Base-by-base conservation (phyloP, 108 stramenopile species). In the Epithemia pelagica region DNA sequence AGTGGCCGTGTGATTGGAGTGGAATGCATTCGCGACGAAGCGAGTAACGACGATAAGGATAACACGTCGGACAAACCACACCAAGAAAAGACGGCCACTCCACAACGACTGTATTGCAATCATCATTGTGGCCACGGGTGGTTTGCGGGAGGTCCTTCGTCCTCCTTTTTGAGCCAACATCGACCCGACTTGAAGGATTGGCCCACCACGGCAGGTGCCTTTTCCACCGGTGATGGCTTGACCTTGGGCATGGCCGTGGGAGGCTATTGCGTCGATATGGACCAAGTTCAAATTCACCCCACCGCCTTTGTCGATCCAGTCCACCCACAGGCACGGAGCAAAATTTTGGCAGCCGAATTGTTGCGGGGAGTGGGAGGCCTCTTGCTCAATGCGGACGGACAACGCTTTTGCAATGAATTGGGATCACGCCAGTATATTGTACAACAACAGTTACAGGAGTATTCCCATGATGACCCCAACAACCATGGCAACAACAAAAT, bases 291-390 rank as follows among this genome's bases (percentile, higher is more conserved):
- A 79, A 69, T 99, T 28, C 98, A 99, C 70, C 98, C 98, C 21
- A 99, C 98, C n/a, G 96, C 94, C 22, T 96, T 94, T 77, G 92
- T 98, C 19, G 94, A 97, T 67, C 96, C 98, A 20, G 73, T 71
- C 32, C 90, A 98, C 74, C 96, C 95, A 15, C 56, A 63, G 0
- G 90, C 94, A 71, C 89, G 86, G 7, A 87, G 79, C 64, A 97
- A 97, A 67, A 78, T 95, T 59, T 73, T 65, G 60, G 89, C 89
- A 3, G 83, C 95, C 18, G 97, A 98, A 70, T 65, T 87, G 29
- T 79, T 94, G 68, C 78, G 96, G 27, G 96, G 92, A 21, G 80
- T 81, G 22, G 96, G 89, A 28, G 88, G 85, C 22, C 72, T 87
- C 7, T 46, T 46, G 37, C 67, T 85, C 23, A 82, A 85, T 65